A percentile compares a stretch with the other conserved stretches of the same genome.
phyloP scores from a whole-genome alignment of 2,329 filamentous ascomycete genomes.

The Colletotrichum aenigma region DNA sequence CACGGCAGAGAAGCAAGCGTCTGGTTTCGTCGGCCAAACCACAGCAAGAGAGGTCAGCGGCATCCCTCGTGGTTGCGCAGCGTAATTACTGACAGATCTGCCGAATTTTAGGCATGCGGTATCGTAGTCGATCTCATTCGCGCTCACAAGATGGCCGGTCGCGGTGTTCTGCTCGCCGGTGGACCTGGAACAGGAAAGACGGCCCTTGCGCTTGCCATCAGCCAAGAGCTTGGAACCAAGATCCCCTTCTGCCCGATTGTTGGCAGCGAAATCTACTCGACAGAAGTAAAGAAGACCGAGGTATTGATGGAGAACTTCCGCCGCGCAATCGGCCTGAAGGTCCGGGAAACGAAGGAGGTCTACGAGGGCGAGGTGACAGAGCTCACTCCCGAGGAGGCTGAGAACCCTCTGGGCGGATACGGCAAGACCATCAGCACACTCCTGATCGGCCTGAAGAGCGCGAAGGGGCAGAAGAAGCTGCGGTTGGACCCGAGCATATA shows the following conservation, averaged over 20 bases:
- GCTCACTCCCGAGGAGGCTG: conserved; percentile 94
- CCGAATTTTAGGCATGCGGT: conserved; percentile 76
- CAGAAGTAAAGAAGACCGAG: conserved; percentile 99
- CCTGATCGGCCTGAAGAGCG: conserved; percentile 92
- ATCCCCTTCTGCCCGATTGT: conserved; percentile 99
- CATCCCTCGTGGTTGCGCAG: background rate
- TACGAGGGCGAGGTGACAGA: conserved; percentile 99
- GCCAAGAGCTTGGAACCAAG: conserved; percentile 96
- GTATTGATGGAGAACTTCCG: conserved; percentile 99
- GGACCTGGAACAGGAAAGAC: conserved; percentile 98
- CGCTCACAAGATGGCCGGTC: conserved; percentile 96
- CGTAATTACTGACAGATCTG: background rate
- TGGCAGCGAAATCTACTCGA: conserved; percentile 96
- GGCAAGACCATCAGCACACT: conserved; percentile 97
- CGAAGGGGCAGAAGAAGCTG: conserved; percentile 96
- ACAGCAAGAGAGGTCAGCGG: conserved; percentile 80
- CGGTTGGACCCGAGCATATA: conserved; percentile 97
- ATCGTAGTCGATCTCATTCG: conserved; percentile 95
- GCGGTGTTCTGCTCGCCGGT: conserved; percentile 90
- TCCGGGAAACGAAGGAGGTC: conserved; percentile 98
- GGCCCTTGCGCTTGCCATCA: conserved; percentile 91
- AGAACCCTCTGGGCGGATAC: conserved; percentile 96
- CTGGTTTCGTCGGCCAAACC: conserved; percentile 89
- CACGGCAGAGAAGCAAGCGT: conserved; percentile 76
- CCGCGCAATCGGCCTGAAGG: conserved; percentile 92